These are phyloP conservation scores for Musa schizocarpa DNA, from an alignment of 176 grass and related monocot genomes.

Conservation along the genomic window DNA sequence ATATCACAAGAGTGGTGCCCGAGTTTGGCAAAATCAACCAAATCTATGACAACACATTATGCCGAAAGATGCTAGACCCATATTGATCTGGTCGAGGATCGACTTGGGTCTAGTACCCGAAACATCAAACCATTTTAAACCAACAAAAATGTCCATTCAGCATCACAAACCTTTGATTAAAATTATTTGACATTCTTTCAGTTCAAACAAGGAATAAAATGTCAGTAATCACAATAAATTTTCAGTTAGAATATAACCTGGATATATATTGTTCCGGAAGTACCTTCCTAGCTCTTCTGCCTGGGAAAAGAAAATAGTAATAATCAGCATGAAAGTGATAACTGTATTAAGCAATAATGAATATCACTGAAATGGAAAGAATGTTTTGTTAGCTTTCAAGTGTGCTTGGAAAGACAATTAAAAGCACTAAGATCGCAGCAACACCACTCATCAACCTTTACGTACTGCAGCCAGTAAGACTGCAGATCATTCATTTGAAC, in stretches of 20 bases:
- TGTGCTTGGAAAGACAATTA: not conserved
- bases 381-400: not conserved
- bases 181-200: no score
- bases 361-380: not conserved
- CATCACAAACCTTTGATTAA: no score
- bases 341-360: not conserved
- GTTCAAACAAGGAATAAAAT: no score
- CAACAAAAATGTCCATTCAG: no score
- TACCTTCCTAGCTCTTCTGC: constrained; percentile 96
- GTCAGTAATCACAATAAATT: not conserved
- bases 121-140: no score
- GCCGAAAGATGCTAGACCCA: no score
- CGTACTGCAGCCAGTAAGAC: not conserved
- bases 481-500: not conserved
- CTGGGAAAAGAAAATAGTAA: constrained; percentile 25
- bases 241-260: constrained; percentile 34
- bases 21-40: no score
- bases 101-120: no score
- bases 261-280: constrained; percentile 97
- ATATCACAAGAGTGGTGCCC: no score
- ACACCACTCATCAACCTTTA: not conserved
- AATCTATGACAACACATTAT: no score
- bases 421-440: not conserved
- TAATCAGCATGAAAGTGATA: not conserved
- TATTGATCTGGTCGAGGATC: no score